Evolutionary conservation across 148 eudicot genomes (phyloP), one percentile per base, ranked within the genome.

Genomic region (Chenopodium suecicum): DNA sequence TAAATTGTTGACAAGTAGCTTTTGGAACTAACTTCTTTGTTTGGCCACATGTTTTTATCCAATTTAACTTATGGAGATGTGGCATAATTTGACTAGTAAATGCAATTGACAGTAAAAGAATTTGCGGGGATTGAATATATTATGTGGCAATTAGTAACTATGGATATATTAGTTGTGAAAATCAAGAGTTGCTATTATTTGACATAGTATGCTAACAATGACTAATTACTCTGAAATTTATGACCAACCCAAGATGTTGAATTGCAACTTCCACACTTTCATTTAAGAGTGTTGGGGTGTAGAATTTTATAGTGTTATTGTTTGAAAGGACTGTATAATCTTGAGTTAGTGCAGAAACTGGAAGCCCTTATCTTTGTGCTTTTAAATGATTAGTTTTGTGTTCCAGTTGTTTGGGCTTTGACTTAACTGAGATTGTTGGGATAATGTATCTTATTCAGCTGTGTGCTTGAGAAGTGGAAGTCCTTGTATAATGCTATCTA

Each of bases 341-440:
- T 69, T 13, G 9, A 16, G 37, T 29, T 69, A 52, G 20, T 77
- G 10, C 46, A 65, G n/a, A 44, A 65, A 78, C 4, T 19, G 31
- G 64, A 47, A 78, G 29, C 37, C 47, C 9, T 19, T 32, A 25
- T 65, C 9, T 54, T 22, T 19, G 10, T 9, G 6, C 16, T 65
- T 4, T 16, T 13, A 8, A 13, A 68, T 25, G 50, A 6, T 56
- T 31, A 7, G 12, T 65, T 54, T 4, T 20, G n/a, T 32, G 50
- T 29, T 64, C 60, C 32, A 75, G n/a, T 56, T 77, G 14, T 70
- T 56, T 82, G 10, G 71, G 4, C 71, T 62, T 78, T 58, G 58
- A 58, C 46, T 41, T 31, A 32, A 32, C n/a, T 41, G 13, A 50
- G 64, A 80, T 63, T 63, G 56, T 62, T 44, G 66, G 81, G 22